Base-by-base conservation (phyloP, 371 early-diverging fungal species). In the Capniomyces stellatus region DNA sequence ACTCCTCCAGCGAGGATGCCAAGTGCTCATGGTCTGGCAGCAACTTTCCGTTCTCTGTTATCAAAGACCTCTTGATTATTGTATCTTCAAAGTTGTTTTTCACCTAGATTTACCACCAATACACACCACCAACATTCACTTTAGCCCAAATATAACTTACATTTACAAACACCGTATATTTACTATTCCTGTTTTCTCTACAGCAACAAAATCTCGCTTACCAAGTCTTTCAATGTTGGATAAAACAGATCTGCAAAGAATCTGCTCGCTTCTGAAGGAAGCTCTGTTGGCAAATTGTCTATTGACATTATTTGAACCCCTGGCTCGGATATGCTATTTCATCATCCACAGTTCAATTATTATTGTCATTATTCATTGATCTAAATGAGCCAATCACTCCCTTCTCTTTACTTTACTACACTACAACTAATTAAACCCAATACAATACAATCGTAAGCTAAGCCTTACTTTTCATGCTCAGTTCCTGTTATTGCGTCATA, bases 221-320 rank as follows among this genome's bases (percentile, higher is more conserved):
- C 87, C 75, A 91, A 60, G 44, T 89, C 85, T 67, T 77, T 78
- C 50, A 91, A 66, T 51, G 76, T 77, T 8, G 91, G 92, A 56
- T 77, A 82, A 13, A 96, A 72, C 3, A 85, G 72, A 49, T 81
- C 72, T 58, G 91, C 84, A 66, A 97, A 97, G 67, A 87, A 83
- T 58, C 86, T 71, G 62, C 89, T 89, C 47, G 94, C 85, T 63
- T 95, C 96, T 19, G 85, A 59, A 4, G 97, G 95, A 49, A 97
- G 71, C 64, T 97, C 95, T 1, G 95, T 87, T 2, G 97, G 97
- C 31, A 97, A 69, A 56, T 90, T 97, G 62, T 97, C 97, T 27
- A 97, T 85, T 2, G 92, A 88, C 83, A 93, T 87, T 60, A 95
- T 81, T 64, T 89, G 90, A 23, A 90, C 77, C 24, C 97, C 97